A percentile compares a stretch with the other conserved stretches of the same genome.
These are phyloP conservation scores for Lichenothelia convexa DNA, from an alignment of 495 filamentous ascomycete genomes.

Conservation along the genomic window DNA sequence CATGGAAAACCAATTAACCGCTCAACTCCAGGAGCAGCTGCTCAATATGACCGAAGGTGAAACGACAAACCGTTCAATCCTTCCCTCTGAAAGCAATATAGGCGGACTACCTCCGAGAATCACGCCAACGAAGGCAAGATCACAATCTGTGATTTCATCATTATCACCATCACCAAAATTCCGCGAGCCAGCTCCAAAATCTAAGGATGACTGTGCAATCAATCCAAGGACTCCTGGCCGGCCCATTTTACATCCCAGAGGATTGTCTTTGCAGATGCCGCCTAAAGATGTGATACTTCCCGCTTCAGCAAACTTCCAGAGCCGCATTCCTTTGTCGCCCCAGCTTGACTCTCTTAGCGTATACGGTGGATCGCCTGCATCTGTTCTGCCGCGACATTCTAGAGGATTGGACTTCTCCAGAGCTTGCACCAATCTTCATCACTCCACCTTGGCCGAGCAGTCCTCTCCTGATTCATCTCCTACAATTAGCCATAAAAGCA, in stretches of 20 bases:
- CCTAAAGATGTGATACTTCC: constrained; percentile 32
- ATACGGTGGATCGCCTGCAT: constrained; percentile 69
- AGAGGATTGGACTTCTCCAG: constrained; percentile 83
- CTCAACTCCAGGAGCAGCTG: too few relatives aligned
- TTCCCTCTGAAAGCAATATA: too few relatives aligned
- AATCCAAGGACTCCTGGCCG: constrained; percentile 36
- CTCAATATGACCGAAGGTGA: too few relatives aligned
- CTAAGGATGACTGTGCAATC: constrained; percentile 69
- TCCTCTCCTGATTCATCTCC: constrained; percentile 91
- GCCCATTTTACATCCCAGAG: constrained; percentile 36
- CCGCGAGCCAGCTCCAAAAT: constrained; percentile 31
- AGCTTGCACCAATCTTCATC: constrained; percentile 86
- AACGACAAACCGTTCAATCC: too few relatives aligned
- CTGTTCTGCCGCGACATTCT: constrained; percentile 68
- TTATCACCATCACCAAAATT: constrained; percentile 54
- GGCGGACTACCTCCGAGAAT: too few relatives aligned
- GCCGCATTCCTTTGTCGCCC: constrained; percentile 59
- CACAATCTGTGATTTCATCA: too few relatives aligned
- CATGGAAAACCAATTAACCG: background rate
- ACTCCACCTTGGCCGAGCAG: constrained; percentile 78
- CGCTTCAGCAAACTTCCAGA: constrained; percentile 36
- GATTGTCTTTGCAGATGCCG: constrained; percentile 59
- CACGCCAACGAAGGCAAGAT: too few relatives aligned
- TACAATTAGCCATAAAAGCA: constrained; percentile 56
- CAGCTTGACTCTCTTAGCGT: constrained; percentile 66